A percentile compares a stretch with the other conserved stretches of the same genome.
These are phyloP conservation scores for Penicillium cosmopolitanum DNA, from an alignment of 495 filamentous ascomycete species.

Conservation along the genomic window DNA sequence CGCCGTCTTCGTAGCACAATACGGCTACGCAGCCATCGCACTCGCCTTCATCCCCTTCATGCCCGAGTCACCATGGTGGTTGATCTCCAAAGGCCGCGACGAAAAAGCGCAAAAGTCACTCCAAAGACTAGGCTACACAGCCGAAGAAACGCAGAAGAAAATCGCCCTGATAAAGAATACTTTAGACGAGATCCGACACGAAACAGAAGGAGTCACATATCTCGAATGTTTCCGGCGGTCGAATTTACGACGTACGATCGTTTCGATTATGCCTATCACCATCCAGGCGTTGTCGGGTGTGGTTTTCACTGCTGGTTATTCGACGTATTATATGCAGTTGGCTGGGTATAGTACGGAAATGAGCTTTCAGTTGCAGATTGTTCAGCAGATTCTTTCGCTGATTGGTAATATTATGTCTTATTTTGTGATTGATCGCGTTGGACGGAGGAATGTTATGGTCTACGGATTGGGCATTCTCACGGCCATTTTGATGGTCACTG, in stretches of 20 bases:
- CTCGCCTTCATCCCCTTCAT: slow-evolving; percentile 17
- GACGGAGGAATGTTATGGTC: slow-evolving; percentile 31
- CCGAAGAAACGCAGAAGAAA: slow-evolving; percentile 13
- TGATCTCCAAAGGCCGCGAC: slow-evolving; percentile 18
- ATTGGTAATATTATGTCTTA: slow-evolving; percentile 36
- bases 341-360: slow-evolving; percentile 32
- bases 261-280: slow-evolving; percentile 34
- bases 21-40: slow-evolving; percentile 27
- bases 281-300: slow-evolving; percentile 38
- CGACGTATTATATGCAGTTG: slow-evolving; percentile 39
- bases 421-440: slow-evolving; percentile 33
- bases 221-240: slow-evolving; percentile 38
- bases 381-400: slow-evolving; percentile 34
- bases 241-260: slow-evolving; percentile 39
- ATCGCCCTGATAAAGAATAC: slow-evolving; percentile 18
- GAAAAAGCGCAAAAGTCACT: slow-evolving; percentile 13
- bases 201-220: slow-evolving; percentile 38
- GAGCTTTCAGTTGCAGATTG: slow-evolving; percentile 34
- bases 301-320: slow-evolving; percentile 31
- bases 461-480: slow-evolving; percentile 30
- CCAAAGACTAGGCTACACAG: slow-evolving; percentile 18
- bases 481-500: slow-evolving; percentile 29
- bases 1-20: slow-evolving; percentile 34
- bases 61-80: slow-evolving; percentile 32
- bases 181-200: slow-evolving; percentile 28